Conservation (phyloP, 371 early-diverging fungal genomes). For the Entomophthora muscae region DNA sequence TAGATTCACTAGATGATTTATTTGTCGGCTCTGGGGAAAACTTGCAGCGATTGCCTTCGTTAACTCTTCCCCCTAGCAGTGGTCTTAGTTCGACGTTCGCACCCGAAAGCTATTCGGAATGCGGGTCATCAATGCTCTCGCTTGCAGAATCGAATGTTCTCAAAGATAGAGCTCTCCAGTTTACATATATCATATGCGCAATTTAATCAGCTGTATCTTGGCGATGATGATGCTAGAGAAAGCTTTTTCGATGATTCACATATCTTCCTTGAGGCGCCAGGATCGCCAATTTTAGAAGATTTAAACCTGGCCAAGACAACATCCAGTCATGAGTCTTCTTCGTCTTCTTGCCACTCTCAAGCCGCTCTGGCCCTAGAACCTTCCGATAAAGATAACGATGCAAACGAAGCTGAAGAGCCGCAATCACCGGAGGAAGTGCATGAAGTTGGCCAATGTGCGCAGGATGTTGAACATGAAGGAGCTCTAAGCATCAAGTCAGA, state of each 20-base stretch:
- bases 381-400: too few species aligned
- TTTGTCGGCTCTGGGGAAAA: not conserved
- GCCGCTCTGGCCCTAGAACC: not conserved
- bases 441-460: not conserved
- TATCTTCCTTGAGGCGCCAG: not conserved
- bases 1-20: not conserved
- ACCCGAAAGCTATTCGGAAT: not conserved
- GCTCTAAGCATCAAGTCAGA: not conserved
- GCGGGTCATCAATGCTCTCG: not conserved
- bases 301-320: too few species aligned
- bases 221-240: not conserved
- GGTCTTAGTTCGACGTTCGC: not conserved
- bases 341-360: not conserved
- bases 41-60: not conserved
- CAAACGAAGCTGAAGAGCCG: too few species aligned
- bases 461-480: not conserved
- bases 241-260: not conserved
- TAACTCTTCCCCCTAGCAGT: not conserved
- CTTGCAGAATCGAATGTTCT: not conserved
- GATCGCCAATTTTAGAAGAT: not conserved
- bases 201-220: not conserved
- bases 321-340: not conserved
- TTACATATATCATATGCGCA: not conserved
- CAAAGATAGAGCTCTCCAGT: not conserved
- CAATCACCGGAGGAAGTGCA: not conserved